Base-by-base conservation (phyloP, 2,329 filamentous ascomycete species). In the Dothideomycetes sp. region DNA sequence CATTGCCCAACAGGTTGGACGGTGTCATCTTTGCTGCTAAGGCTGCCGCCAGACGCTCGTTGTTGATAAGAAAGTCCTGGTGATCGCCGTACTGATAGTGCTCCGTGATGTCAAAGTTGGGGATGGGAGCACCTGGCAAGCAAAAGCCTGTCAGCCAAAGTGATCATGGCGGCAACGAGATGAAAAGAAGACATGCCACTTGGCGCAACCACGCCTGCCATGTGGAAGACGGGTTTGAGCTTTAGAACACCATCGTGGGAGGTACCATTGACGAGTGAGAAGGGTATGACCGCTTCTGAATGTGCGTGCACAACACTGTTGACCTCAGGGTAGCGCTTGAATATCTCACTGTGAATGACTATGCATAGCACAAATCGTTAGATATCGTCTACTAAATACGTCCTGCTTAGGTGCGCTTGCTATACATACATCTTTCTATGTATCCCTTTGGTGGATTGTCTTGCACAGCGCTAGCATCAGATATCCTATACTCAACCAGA, bases 251-350 rank as follows among this genome's bases (percentile, higher is more conserved):
- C 7, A 10, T 64, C 63, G n/a, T 64, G 59, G 11, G 56, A 51
- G 18, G 57, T 61, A 24, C 12, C 12, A 11, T 24, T 24, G 7
- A 24, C 22, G 18, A 67, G 53, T 29, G 57, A 57, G 44, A 65
- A 69, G 1, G 65, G 65, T 16, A 69, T 43, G 3, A 69, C 61
- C 29, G 62, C 59, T 33, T 58, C 54, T 15, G 53, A 50, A 47
- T 69, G 67, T 12, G 59, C 61, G 46, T 69, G 65, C 1, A 69
- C 56, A 2, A 70, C 64, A 32, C 58, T 55, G 29, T 67, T 62
- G 13, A 69, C 60, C 4, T 52, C 55, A 1, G 58, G 59, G 48
- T 65, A 69, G 29, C 56, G 55, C 50, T 66, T 67, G 50, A 67
- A 67, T 12, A 68, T 63, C 43, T 59, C 56, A 19, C 49, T 52